These are phyloP conservation scores for Fusarium clavum DNA, from an alignment of 2,329 filamentous ascomycete genomes.

Conservation along the genomic window DNA sequence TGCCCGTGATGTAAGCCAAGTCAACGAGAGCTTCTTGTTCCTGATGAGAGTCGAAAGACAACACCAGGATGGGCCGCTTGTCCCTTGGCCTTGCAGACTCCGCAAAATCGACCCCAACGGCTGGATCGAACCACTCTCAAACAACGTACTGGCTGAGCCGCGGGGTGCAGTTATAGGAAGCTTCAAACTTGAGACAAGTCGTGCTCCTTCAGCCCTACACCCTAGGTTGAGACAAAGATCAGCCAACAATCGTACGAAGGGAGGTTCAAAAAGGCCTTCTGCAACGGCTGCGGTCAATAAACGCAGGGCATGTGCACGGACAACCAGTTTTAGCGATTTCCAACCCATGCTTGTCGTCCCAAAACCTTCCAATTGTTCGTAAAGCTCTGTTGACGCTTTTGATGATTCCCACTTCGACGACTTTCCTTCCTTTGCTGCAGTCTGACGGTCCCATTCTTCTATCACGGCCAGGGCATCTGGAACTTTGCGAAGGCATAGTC, in stretches of 20 bases:
- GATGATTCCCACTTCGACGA: constrained; percentile 46
- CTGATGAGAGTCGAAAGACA: constrained; percentile 42
- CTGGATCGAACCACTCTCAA: constrained; percentile 35
- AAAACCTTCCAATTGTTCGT: constrained; percentile 51
- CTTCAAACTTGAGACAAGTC: constrained; percentile 38
- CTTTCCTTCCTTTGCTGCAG: constrained; percentile 38
- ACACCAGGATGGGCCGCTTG: constrained; percentile 33
- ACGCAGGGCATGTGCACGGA: constrained; percentile 49
- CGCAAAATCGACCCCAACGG: constrained; percentile 40
- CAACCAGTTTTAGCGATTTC: constrained; percentile 50
- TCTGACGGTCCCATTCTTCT: constrained; percentile 49
- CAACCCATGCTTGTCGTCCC: constrained; percentile 48
- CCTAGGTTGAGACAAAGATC: constrained; percentile 47
- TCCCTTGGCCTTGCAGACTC: constrained; percentile 11
- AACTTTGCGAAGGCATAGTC: constrained; percentile 52
- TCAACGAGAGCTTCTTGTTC: constrained; percentile 34
- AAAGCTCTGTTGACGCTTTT: constrained; percentile 49
- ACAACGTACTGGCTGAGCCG: constrained; percentile 22
- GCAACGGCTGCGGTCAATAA: constrained; percentile 47
- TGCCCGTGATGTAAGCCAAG: constrained; percentile 42
- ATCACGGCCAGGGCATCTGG: constrained; percentile 49
- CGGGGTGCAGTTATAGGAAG: constrained; percentile 31
- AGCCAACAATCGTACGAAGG: constrained; percentile 46
- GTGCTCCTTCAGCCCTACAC: constrained; percentile 47
- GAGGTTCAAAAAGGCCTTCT: constrained; percentile 48